Evolutionary conservation across 768 basidiomycete genomes (phyloP), one percentile per base, ranked within the genome.

Genomic region (Austroboletus eburneus): DNA sequence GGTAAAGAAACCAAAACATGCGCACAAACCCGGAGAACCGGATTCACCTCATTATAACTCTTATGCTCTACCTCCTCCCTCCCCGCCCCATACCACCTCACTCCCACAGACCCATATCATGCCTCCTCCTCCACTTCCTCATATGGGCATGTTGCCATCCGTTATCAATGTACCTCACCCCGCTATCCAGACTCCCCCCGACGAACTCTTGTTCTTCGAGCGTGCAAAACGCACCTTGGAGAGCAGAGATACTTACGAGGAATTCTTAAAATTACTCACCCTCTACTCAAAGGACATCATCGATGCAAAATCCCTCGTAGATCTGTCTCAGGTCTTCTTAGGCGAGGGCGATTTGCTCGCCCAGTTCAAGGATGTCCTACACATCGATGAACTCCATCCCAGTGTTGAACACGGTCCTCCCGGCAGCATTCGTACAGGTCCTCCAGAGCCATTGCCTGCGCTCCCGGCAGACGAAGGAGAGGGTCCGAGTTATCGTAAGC

Each of bases 131-230:
- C 39, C 57, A 13, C 54, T 63, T n/a, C 42, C 60, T 13, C 65
- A 65, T 46, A 52, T 58, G 50, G 49, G 53, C 37, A 55, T 66
- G 43, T 33, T 66, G 21, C 62, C 50, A 38, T 42, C 57, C 8
- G 44, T 57, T 41, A 49, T 57, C n/a, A 50, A 43, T 59, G 33
- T 63, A 48, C 46, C 61, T 22, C 65, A 67, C 53, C 43, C 61
- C 40, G 45, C 59, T 34, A 65, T 69, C 1, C 68, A 69, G 45
- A 59, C 68, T 20, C 59, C 79, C 2, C 75, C 79, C 10, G 87
- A 91, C 50, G 92, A 96, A 59, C 77, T 93, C 25, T 72, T 87
- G 12, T 98, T 98, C 75, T 98, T 98, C 61, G 96, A 98, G 61
- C 82, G 89, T 34, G 89, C 92, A 52, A 95, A 88, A 67, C 85